phyloP scores from a whole-genome alignment of 2,329 filamentous ascomycete genomes.

The Paraconiothyrium brasiliense region DNA sequence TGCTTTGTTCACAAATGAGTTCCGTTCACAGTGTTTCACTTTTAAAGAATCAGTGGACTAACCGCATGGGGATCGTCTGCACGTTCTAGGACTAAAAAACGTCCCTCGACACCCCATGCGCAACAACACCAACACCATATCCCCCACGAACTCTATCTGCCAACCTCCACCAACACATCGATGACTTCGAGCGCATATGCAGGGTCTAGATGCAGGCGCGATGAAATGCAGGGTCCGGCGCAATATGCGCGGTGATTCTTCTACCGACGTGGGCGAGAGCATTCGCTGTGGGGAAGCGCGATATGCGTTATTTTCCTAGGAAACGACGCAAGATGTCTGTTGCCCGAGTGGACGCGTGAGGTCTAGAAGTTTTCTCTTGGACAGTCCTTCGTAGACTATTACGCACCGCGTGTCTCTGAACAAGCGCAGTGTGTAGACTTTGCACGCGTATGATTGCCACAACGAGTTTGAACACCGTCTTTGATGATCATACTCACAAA shows the following conservation, averaged over 20 bases:
- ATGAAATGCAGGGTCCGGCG: not conserved
- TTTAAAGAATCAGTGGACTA: not conserved
- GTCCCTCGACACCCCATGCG: not conserved
- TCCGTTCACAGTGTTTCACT: not conserved
- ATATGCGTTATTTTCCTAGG: not conserved
- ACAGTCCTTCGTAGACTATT: too few species aligned
- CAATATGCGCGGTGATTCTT: not conserved
- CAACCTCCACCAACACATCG: conserved; percentile 1
- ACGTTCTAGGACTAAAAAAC: too few species aligned
- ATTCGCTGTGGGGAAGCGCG: not conserved
- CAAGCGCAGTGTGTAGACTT: too few species aligned
- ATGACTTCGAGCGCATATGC: conserved; percentile 1
- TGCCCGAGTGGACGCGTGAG: not conserved
- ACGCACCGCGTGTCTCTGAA: too few species aligned
- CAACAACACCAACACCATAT: conserved; percentile 1
- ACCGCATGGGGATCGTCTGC: conserved; percentile 10
- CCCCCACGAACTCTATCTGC: conserved; percentile 3
- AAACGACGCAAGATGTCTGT: not conserved
- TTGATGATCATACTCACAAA: too few species aligned
- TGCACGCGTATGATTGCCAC: too few species aligned
- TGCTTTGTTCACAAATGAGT: not conserved
- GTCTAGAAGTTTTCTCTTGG: not conserved
- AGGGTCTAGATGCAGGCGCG: not conserved
- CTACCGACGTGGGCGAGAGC: not conserved
- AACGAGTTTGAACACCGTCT: too few species aligned